Conservation (phyloP, 139 green algal species). For the Chlamydomonas sphaeroides region DNA sequence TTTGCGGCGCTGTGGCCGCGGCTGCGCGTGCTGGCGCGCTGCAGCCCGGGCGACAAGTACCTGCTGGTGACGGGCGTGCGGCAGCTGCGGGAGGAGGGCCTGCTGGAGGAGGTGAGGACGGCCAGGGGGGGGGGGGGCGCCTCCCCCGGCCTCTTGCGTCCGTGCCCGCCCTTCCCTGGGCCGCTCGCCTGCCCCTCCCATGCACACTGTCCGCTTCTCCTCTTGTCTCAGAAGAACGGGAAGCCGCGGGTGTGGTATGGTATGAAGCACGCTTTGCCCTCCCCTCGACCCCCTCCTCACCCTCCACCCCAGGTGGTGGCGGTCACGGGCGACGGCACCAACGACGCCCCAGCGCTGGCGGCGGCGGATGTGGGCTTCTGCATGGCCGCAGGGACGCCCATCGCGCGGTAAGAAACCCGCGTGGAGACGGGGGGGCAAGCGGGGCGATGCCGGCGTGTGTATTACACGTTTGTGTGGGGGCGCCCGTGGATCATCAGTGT, state of each 20-base stretch:
- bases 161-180: too few species aligned
- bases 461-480: too few species aligned
- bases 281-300: neutral
- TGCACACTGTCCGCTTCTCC: too few species aligned
- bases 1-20: constrained; percentile 70
- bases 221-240: too few species aligned
- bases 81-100: constrained; percentile 36
- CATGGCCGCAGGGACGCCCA: constrained; percentile 84
- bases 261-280: too few species aligned
- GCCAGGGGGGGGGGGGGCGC: too few species aligned
- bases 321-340: constrained; percentile 85
- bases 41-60: constrained; percentile 92
- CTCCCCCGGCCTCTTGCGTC: too few species aligned
- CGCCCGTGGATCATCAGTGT: too few species aligned
- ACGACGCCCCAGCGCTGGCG: constrained; percentile 89
- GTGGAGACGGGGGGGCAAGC: too few species aligned
- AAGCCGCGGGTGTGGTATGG: too few species aligned
- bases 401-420: too few species aligned
- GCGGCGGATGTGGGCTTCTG: constrained; percentile 89
- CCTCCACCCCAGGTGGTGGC: constrained; percentile 31
- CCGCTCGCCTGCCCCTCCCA: too few species aligned
- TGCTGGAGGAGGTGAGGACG: constrained; percentile 47
- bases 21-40: constrained; percentile 91
- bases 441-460: neutral
- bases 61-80: constrained; percentile 76